Conservation (phyloP, 2,329 filamentous ascomycete genomes). For the Helicocarpus griseus region DNA sequence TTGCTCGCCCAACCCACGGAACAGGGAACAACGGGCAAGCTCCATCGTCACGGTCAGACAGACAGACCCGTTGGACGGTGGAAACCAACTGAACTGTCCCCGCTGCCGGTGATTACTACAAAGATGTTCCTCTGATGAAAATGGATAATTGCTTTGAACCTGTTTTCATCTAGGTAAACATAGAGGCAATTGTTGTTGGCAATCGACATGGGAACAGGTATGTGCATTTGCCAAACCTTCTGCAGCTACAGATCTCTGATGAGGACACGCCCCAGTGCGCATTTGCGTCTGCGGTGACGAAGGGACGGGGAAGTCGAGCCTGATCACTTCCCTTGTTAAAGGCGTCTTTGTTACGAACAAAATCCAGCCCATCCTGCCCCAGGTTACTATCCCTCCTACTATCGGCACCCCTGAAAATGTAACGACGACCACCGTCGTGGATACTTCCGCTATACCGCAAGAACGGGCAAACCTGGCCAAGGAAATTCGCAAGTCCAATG, state of each 20-base stretch:
- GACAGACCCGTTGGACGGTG: too few species aligned
- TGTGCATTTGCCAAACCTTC: too few species aligned
- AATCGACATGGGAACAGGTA: too few species aligned
- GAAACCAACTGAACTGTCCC: too few species aligned
- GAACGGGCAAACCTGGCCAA: conserved; percentile 83
- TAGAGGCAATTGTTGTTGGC: too few species aligned
- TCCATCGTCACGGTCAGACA: too few species aligned
- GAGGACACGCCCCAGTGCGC: conserved; percentile 48
- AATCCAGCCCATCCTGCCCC: conserved; percentile 87
- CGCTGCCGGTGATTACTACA: too few species aligned
- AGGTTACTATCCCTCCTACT: conserved; percentile 88
- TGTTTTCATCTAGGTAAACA: too few species aligned
- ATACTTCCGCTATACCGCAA: conserved; percentile 90
- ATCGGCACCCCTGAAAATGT: conserved; percentile 93
- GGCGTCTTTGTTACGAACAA: conserved; percentile 93
- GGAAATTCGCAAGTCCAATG: conserved; percentile 93
- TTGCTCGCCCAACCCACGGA: too few species aligned
- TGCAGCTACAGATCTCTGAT: background rate
- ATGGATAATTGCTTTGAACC: too few species aligned
- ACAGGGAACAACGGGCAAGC: too few species aligned
- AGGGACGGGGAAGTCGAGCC: conserved; percentile 83
- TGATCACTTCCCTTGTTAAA: conserved; percentile 93
- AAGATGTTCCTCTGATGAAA: too few species aligned
- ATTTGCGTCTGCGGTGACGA: conserved; percentile 97
- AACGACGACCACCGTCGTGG: conserved; percentile 84